Base-by-base conservation (phyloP, 2,329 filamentous ascomycete genomes). In the Bretziella fagacearum region DNA sequence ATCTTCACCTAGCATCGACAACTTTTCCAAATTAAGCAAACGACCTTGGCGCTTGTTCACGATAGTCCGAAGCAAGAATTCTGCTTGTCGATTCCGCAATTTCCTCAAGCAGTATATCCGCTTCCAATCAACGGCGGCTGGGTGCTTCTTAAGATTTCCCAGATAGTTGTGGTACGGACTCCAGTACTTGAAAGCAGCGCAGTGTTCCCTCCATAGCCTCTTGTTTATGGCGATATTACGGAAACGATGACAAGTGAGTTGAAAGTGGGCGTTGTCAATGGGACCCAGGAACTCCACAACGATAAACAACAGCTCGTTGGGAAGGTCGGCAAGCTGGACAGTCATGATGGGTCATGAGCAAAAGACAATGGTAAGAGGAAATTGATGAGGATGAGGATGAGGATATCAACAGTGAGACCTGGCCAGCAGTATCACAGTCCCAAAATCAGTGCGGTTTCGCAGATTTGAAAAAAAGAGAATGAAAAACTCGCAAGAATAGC, bases 301-400 rank as follows among this genome's bases (percentile, higher is more conserved):
- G 46, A 79, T 72, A 58, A 84, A 77, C 55, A 96, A 70, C 52
- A 96, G 74, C 65, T 98, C 91, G 61, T 89, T 82, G 33, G 87
- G 87, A 29, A 91, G 67, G 33, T 26, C 39, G 11, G 15, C 7
- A 18, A 30, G n/a, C 6, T 8, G 25, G 8, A 25, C 15, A 22
- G 20, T 10, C 26, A 30, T 29, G 13, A 22, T 29, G 8, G 13
- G 17, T 22, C 13, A 17, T 39, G 18, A 18, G 18, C 18, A 22
- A n/a, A 20, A 39, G 18, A 39, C 13, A 2, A n/a, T 30, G 10
- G 5, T 30, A n/a, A n/a, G n/a, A n/a, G n/a, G n/a, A 33, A 33
- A 33, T 33, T 6, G 30, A 13, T 4, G n/a, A 33, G n/a, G 7
- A 15, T 10, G 11, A 11, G 30, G 30, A n/a, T 33, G 8, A 33